A percentile compares a stretch with the other conserved stretches of the same genome.
Evolutionary conservation across 2,329 filamentous ascomycete species (phyloP).

Genomic region (Apiospora sp.): DNA sequence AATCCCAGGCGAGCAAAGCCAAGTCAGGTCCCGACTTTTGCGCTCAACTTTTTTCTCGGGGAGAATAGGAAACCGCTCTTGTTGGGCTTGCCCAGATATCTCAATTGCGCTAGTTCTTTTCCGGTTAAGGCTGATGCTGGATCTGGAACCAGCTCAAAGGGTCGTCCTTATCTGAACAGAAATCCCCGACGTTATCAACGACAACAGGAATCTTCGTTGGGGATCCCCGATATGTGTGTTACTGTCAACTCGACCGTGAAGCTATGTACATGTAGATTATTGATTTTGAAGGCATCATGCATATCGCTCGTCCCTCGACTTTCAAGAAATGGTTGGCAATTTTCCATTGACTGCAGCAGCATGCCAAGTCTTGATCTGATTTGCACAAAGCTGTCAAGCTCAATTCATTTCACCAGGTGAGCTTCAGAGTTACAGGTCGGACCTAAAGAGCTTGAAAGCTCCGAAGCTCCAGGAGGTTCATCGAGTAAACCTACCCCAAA

Average conservation of each 20-base stretch:
- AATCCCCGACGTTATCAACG: not conserved
- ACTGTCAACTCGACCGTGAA: not conserved
- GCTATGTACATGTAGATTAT: not conserved
- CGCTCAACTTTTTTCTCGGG: constrained; percentile 25
- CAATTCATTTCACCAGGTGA: not conserved
- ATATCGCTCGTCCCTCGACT: not conserved
- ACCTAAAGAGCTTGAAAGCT: not conserved
- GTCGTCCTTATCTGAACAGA: not conserved
- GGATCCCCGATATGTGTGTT: not conserved
- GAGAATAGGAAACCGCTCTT: constrained; percentile 24
- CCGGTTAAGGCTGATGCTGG: not conserved
- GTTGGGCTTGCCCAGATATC: constrained; percentile 21
- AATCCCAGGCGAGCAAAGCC: constrained; percentile 11
- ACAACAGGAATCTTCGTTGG: constrained; percentile 14
- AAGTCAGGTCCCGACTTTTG: constrained; percentile 18
- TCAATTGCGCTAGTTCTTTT: constrained; percentile 8
- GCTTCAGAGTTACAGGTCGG: not conserved
- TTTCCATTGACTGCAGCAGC: not conserved
- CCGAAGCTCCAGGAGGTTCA: not conserved
- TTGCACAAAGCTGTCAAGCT: constrained; percentile 1
- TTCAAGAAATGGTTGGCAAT: too few species aligned
- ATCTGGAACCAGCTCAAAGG: constrained; percentile 2
- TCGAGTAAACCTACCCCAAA: constrained; percentile 4
- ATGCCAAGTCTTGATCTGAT: not conserved
- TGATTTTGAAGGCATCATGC: not conserved